A percentile compares a stretch with the other conserved stretches of the same genome.
phyloP scores from a whole-genome alignment of 148 eudicot genomes.

The Persicaria tinctoria region DNA sequence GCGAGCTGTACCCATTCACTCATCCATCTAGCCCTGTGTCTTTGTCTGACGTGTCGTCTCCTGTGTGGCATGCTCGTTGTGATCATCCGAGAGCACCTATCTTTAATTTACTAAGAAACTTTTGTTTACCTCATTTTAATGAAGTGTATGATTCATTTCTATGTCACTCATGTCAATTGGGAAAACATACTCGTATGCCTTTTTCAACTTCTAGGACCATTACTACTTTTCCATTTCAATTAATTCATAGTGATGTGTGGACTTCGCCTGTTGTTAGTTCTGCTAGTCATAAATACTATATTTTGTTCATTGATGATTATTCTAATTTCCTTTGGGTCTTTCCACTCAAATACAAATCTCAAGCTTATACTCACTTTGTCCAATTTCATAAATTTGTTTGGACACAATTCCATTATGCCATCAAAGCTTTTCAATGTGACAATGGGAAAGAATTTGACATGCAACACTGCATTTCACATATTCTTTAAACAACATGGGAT shows the following conservation, averaged over 20 bases:
- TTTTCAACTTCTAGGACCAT: background rate
- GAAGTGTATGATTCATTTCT: background rate
- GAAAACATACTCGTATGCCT: background rate
- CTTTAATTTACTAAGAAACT: background rate
- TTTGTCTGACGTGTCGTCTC: background rate
- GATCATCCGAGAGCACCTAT: background rate
- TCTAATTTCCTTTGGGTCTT: no score
- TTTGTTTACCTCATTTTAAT: no score
- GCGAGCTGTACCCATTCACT: background rate
- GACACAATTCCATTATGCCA: slow-evolving; percentile 14
- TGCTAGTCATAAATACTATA: no score
- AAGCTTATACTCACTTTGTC: no score
- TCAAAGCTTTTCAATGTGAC: slow-evolving; percentile 19
- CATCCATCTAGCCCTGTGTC: background rate
- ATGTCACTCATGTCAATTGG: background rate
- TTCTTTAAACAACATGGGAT: slow-evolving; percentile 14
- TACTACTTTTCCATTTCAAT: background rate
- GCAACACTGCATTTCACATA: background rate
- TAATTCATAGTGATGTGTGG: background rate
- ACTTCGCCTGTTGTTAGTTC: no score
- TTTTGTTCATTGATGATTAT: no score
- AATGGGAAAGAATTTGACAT: background rate
- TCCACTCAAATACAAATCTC: no score
- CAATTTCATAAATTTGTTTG: background rate
- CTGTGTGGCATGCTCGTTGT: background rate